Percentiles rank a stretch among this genome's conserved stretches.
Conservation (phyloP, 768 basidiomycete genomes). For the Serendipita sp. region DNA sequence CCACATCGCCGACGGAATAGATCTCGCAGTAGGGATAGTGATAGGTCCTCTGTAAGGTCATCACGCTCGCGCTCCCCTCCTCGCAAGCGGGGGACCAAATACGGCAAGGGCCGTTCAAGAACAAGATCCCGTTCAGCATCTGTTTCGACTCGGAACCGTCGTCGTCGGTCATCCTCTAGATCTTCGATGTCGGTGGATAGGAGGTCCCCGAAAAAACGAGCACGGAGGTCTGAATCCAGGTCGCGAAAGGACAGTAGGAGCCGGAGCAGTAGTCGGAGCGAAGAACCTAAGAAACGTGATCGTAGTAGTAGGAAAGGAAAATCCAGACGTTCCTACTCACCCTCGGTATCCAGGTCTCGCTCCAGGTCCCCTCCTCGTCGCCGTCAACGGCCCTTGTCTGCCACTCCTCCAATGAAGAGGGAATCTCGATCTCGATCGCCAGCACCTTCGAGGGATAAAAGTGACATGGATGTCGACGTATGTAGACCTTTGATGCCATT, state of each 20-base stretch:
- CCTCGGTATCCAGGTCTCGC: conserved; percentile 13
- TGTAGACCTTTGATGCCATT: not conserved
- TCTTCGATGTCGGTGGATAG: conserved; percentile 26
- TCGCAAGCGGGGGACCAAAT: not conserved
- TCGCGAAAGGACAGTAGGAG: conserved; percentile 18
- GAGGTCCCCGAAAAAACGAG: not conserved
- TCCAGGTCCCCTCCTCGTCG: conserved; percentile 23
- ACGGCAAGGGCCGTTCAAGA: not conserved
- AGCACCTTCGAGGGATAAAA: not conserved
- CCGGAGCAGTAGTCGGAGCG: conserved; percentile 15
- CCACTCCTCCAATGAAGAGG: conserved; percentile 7
- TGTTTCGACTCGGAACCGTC: conserved; percentile 10
- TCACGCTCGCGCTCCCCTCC: not conserved
- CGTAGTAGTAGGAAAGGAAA: conserved; percentile 8
- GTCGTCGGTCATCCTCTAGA: conserved; percentile 14
- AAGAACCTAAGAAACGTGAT: conserved; percentile 2
- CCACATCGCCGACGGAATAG: conserved; percentile 19
- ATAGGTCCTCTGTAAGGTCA: not conserved
- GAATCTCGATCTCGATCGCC: not conserved
- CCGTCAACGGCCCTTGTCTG: conserved; percentile 3
- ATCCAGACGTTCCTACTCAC: conserved; percentile 18
- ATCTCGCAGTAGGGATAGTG: not conserved
- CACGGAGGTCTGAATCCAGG: conserved; percentile 11
- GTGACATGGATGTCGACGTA: not conserved
- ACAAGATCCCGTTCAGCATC: conserved; percentile 4